Evolutionary conservation across 768 basidiomycete genomes (phyloP), one percentile per base, ranked within the genome.

Genomic region (Thelephora ganbajun): DNA sequence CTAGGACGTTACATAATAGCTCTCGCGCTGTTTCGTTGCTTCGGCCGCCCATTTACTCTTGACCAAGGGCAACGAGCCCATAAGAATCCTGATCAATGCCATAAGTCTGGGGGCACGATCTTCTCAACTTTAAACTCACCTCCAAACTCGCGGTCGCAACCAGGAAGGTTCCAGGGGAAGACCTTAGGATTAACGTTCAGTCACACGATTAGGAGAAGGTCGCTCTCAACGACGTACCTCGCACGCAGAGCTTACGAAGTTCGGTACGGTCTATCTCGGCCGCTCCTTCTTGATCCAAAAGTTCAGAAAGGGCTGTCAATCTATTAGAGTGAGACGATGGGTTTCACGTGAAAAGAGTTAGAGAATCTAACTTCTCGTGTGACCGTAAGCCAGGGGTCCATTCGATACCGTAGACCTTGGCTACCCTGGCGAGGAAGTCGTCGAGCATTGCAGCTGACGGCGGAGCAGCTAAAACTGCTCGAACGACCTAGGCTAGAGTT

Each of bases 101-200:
- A 39, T 23, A 23, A 42, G 49, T 48, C 43, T 16, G 35, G 19
- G 33, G 39, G 26, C 26, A 9, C 9, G 26, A 30, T 9, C 5
- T 4, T 9, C 5, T 30, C 5, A 30, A 30, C 36, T 22, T 13
- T 35, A 6, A 26, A 64, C 79, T 59, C 51, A 83, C 85, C 76
- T 83, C 85, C 85, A 88, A 55, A 83, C 69, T 37, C 81, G 71
- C 23, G 84, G 81, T 36, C 85, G 73, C 52, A 87, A 67, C 82
- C 83, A 87, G 4, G 71, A 63, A 37, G 85, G 85, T 54, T 81
- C 71, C 53, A 83, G 76, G 44, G 84, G 81, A 42, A 87, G 72
- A 49, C 84, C 84, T 87, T 51, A 26, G 14, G 11, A 30, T 36
- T 12, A 4, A 48, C 36, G 34, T 41, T 45, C 26, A 48, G 33